These are phyloP conservation scores for Cryphonectria nitschkei DNA, from an alignment of 2,329 filamentous ascomycete species.

Conservation along the genomic window DNA sequence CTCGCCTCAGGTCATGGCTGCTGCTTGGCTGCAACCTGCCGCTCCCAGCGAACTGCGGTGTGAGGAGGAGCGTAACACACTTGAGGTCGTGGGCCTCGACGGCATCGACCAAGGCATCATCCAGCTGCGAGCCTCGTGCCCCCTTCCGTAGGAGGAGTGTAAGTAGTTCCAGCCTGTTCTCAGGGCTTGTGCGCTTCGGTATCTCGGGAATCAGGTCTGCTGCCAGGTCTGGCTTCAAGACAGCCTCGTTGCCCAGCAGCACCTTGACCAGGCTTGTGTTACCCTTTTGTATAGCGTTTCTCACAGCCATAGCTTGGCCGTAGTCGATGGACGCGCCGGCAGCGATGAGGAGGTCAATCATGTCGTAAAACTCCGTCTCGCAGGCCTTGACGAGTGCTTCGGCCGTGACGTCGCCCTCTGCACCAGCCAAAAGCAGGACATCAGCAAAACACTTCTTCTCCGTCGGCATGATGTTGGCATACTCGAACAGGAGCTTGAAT, in stretches of 20 bases:
- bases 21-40: constrained; percentile 32
- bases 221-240: constrained; percentile 48
- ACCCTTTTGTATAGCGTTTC: constrained; percentile 51
- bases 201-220: constrained; percentile 55
- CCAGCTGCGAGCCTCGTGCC: constrained; percentile 49
- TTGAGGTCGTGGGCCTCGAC: constrained; percentile 51
- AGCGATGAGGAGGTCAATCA: constrained; percentile 56
- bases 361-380: constrained; percentile 54
- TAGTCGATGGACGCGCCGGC: constrained; percentile 61
- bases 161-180: constrained; percentile 50
- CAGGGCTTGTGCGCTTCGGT: constrained; percentile 49
- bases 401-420: constrained; percentile 54
- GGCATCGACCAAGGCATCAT: constrained; percentile 56
- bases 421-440: constrained; percentile 61
- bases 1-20: constrained; percentile 35
- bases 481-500: constrained; percentile 51
- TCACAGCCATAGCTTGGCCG: constrained; percentile 53
- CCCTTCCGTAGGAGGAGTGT: constrained; percentile 54
- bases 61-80: constrained; percentile 54
- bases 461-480: constrained; percentile 50
- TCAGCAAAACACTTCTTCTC: constrained; percentile 58
- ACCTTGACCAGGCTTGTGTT: constrained; percentile 52
- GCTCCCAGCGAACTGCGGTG: constrained; percentile 49
- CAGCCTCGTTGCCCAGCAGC: constrained; percentile 49
- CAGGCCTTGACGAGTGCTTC: constrained; percentile 53